Evolutionary conservation across 352 stramenopile genomes (phyloP).

Genomic region (Globisporangium iwayamae): DNA sequence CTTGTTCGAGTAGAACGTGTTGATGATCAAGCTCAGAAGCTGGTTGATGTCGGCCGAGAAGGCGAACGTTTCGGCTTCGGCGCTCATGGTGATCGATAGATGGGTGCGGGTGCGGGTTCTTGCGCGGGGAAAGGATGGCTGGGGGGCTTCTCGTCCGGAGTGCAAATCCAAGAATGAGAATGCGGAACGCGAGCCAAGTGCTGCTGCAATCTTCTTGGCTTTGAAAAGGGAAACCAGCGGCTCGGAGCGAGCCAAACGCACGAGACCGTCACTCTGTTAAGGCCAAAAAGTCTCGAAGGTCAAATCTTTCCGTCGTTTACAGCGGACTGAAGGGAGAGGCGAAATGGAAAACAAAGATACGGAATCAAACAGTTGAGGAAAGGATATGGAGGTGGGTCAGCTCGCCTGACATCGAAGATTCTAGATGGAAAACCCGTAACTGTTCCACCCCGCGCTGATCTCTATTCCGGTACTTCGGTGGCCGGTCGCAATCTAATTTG

Average conservation of each 20-base stretch:
- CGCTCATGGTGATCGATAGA: slow-evolving; percentile 48
- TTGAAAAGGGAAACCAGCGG: slow-evolving; percentile 4
- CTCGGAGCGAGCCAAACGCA: slow-evolving; percentile 18
- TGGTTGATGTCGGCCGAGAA: slow-evolving; percentile 99
- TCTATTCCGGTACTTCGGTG: not conserved
- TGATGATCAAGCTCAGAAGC: slow-evolving; percentile 97
- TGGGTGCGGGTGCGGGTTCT: slow-evolving; percentile 15
- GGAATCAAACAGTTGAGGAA: no score
- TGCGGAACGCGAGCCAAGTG: not conserved
- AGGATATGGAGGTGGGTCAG: slow-evolving; percentile 22
- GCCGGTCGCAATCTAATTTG: not conserved
- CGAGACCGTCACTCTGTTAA: slow-evolving; percentile 15
- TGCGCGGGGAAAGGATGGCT: slow-evolving; percentile 15
- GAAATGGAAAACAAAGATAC: slow-evolving; percentile 16
- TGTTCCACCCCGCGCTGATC: not conserved
- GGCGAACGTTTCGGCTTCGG: slow-evolving; percentile 97
- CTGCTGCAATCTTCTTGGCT: not conserved
- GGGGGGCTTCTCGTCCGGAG: slow-evolving; percentile 21
- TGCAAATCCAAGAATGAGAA: slow-evolving; percentile 68
- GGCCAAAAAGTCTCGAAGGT: slow-evolving; percentile 19
- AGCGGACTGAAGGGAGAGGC: slow-evolving; percentile 17
- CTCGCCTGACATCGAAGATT: slow-evolving; percentile 47
- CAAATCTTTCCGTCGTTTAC: slow-evolving; percentile 33
- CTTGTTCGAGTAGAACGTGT: slow-evolving; percentile 99
- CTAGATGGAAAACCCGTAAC: slow-evolving; percentile 36